Percentiles rank a stretch among this genome's conserved stretches.
Conservation (phyloP, 2,329 filamentous ascomycete genomes). For the Ilyonectria mors-panacis region DNA sequence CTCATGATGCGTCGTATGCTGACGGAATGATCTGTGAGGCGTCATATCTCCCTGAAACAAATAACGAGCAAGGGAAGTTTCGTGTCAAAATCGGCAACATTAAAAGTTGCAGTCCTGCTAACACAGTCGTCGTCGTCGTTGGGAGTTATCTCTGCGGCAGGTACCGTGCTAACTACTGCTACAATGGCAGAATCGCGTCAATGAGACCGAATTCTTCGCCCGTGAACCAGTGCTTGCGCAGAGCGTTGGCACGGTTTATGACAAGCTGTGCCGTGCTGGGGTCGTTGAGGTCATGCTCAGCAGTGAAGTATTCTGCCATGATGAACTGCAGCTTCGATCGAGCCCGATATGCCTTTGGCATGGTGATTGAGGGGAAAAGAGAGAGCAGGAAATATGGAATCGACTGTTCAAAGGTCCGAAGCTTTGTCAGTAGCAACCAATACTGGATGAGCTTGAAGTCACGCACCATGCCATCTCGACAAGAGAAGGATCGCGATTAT, state of each 20-base stretch:
- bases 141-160: slow-evolving; percentile 24
- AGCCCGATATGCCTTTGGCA: slow-evolving; percentile 49
- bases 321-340: slow-evolving; percentile 45
- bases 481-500: slow-evolving; percentile 45
- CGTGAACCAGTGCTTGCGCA: slow-evolving; percentile 50
- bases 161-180: slow-evolving; percentile 54
- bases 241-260: slow-evolving; percentile 46
- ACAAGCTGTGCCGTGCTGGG: slow-evolving; percentile 47
- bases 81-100: slow-evolving; percentile 55
- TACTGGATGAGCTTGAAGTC: not conserved
- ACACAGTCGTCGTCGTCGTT: slow-evolving; percentile 7
- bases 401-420: slow-evolving; percentile 43
- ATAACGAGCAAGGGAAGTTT: slow-evolving; percentile 60
- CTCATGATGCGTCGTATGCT: slow-evolving; percentile 58
- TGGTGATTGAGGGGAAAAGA: slow-evolving; percentile 49
- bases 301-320: slow-evolving; percentile 51
- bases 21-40: slow-evolving; percentile 56
- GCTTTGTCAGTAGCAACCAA: not conserved
- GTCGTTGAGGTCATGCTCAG: slow-evolving; percentile 45
- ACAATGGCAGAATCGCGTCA: slow-evolving; percentile 51
- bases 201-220: slow-evolving; percentile 47
- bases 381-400: slow-evolving; percentile 49
- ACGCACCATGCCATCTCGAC: slow-evolving; percentile 42
- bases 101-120: slow-evolving; percentile 46
- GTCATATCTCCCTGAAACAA: slow-evolving; percentile 62